Conservation (phyloP, 257 asterid genomes). For the Nicotiana tomentosiformis region DNA sequence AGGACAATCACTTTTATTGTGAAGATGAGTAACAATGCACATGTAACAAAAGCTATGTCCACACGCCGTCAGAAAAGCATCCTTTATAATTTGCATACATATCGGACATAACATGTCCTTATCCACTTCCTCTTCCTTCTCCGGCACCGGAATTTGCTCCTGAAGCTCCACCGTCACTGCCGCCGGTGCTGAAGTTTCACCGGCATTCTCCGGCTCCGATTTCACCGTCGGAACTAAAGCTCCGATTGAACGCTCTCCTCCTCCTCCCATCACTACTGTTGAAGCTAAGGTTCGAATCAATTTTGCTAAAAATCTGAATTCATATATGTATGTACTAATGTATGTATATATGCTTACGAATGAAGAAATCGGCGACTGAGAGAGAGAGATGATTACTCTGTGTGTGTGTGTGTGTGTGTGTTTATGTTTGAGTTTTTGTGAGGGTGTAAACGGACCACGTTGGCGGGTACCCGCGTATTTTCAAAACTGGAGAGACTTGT, state of each 20-base stretch:
- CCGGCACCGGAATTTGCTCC: neutral
- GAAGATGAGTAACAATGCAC: slow-evolving; percentile 81
- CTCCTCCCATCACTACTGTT: neutral
- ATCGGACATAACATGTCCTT: slow-evolving; percentile 83
- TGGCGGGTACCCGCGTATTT: slow-evolving; percentile 18
- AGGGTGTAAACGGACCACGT: slow-evolving; percentile 79
- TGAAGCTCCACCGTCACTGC: neutral
- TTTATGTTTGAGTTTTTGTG: slow-evolving; percentile 14
- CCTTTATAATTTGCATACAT: slow-evolving; percentile 87
- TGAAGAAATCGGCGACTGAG: slow-evolving; percentile 11
- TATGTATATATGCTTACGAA: neutral
- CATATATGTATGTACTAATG: neutral
- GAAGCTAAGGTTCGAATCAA: neutral
- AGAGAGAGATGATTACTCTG: neutral
- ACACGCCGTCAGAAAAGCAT: slow-evolving; percentile 76
- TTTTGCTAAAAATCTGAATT: too few species aligned
- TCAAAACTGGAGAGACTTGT: slow-evolving; percentile 12
- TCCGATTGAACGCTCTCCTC: slow-evolving; percentile 40
- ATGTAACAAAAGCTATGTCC: slow-evolving; percentile 94
- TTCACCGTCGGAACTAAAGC: slow-evolving; percentile 52
- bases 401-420: slow-evolving; percentile 10
- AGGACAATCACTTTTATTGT: slow-evolving; percentile 87
- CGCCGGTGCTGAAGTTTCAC: slow-evolving; percentile 18
- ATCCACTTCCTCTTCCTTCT: slow-evolving; percentile 38
- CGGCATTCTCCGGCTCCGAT: slow-evolving; percentile 29